Evolutionary conservation across 371 early-diverging fungal genomes (phyloP).

Genomic region (Batkoa obscura): DNA sequence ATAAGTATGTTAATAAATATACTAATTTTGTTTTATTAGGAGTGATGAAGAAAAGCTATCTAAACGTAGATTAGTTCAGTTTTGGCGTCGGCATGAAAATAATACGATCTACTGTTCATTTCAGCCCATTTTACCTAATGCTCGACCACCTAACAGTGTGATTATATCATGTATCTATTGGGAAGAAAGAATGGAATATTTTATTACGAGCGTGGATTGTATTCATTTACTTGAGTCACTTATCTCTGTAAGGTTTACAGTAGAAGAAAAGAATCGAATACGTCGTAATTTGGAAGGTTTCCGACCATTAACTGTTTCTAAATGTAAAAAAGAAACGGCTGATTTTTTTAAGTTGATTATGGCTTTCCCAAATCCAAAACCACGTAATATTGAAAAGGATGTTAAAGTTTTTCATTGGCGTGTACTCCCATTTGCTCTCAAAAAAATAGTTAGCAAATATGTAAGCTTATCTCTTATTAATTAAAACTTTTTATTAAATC

Average conservation of each 20-base stretch:
- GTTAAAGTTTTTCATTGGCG: constrained; percentile 68
- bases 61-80: constrained; percentile 51
- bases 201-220: constrained; percentile 61
- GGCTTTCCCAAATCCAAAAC: constrained; percentile 64
- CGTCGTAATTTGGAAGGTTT: constrained; percentile 66
- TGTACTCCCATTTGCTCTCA: constrained; percentile 35
- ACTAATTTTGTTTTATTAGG: background rate
- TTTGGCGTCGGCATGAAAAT: constrained; percentile 36
- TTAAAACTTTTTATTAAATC: no score
- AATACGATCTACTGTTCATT: constrained; percentile 40
- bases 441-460: constrained; percentile 53
- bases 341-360: constrained; percentile 63
- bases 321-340: constrained; percentile 45
- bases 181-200: constrained; percentile 49
- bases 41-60: constrained; percentile 36
- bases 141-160: constrained; percentile 32
- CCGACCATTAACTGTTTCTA: constrained; percentile 56
- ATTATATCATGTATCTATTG: constrained; percentile 69
- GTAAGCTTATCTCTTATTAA: background rate
- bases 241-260: constrained; percentile 50
- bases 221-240: constrained; percentile 53
- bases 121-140: constrained; percentile 26
- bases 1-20: background rate
- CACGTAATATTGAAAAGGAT: constrained; percentile 69
- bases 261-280: constrained; percentile 70